Evolutionary conservation across 2,329 filamentous ascomycete genomes (phyloP), one percentile per base, ranked within the genome.

Genomic region (Colletotrichum aenigma): DNA sequence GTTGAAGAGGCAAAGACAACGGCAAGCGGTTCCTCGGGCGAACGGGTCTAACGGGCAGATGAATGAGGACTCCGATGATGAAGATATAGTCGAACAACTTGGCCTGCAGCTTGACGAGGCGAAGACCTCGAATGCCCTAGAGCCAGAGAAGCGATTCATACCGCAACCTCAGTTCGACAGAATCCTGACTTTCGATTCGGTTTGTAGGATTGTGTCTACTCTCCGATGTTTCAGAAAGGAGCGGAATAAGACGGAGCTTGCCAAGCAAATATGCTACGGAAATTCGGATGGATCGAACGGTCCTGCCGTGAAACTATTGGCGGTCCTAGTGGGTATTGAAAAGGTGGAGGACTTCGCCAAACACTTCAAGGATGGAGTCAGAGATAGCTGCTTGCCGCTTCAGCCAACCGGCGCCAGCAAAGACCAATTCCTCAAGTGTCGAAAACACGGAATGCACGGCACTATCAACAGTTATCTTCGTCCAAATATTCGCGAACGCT

Each of bases 71-170:
- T 38, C 16, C 8, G n/a, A 32, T 9, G 61, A 48, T 18, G n/a
- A 34, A 8, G 16, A 38, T 1, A 16, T 66, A 3, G 36, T 70
- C 12, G 48, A 28, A 4, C 8, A n/a, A 1, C 64, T 74, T 36
- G 66, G n/a, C 18, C 16, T 4, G 2, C 15, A 74, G 5, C 66
- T 74, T 18, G 71, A 73, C 30, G 4, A 69, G 7, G 70, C 65
- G 2, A 69, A 38, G 6, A 43, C 30, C 2, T 18, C 66, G 10
- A 55, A 48, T 24, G 6, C 24, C 16, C 16, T 74, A 1, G 66
- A 74, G 3, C 71, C 71, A 1, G 66, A 70, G 5, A 74, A 65
- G 15, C 15, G 9, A 15, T 74, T 70, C 13, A 48, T 74, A 3
- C 66, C 71, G 1, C 16, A 58, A 2, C 16, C 12, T 10, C 9